phyloP scores from a whole-genome alignment of 2,329 filamentous ascomycete species.

The Lasiodiplodia sp. region DNA sequence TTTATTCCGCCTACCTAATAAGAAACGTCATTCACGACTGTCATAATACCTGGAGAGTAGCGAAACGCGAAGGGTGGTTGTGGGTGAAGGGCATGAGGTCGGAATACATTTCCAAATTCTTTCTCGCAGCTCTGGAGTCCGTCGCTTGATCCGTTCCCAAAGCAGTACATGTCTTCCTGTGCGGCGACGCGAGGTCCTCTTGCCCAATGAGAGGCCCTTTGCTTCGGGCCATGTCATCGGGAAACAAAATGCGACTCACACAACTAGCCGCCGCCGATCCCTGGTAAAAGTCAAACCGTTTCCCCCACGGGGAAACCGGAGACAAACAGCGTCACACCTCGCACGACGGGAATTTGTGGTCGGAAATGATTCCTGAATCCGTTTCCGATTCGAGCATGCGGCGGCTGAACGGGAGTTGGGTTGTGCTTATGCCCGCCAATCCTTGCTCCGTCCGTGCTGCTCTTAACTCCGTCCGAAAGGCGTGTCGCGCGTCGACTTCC shows the following conservation, averaged over 20 bases:
- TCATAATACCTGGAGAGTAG: neutral
- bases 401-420: neutral
- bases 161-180: neutral
- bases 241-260: neutral
- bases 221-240: neutral
- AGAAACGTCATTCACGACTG: too few species aligned
- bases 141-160: neutral
- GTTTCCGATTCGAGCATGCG: neutral
- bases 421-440: neutral
- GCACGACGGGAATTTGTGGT: neutral
- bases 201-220: neutral
- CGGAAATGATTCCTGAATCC: neutral
- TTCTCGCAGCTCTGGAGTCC: neutral
- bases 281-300: neutral
- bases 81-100: neutral
- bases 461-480: neutral
- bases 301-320: slow-evolving; percentile 5
- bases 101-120: neutral
- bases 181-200: neutral
- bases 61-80: neutral
- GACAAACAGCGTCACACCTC: neutral
- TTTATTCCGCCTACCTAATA: neutral
- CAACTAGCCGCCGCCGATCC: neutral
- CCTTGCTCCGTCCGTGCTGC: neutral
- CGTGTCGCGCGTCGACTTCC: neutral